phyloP scores from a whole-genome alignment of 2,329 filamentous ascomycete genomes.

The Thelonectria discophora region DNA sequence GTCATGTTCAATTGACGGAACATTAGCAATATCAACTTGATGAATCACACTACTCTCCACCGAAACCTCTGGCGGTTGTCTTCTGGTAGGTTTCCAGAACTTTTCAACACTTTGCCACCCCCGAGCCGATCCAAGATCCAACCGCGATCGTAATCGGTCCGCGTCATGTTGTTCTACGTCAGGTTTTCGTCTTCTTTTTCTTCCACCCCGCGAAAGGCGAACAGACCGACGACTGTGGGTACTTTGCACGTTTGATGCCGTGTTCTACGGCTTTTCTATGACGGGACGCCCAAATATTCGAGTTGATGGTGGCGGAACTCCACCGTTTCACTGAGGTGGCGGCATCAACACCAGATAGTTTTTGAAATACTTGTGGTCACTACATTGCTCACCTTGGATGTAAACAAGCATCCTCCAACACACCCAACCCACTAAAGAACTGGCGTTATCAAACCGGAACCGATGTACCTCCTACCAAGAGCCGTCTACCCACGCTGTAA shows the following conservation, averaged over 20 bases:
- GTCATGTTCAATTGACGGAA: background rate
- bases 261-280: background rate
- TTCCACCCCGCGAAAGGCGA: slow-evolving; percentile 15
- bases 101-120: slow-evolving; percentile 12
- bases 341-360: background rate
- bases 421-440: background rate
- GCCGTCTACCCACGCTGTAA: slow-evolving; percentile 1
- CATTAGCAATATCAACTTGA: background rate
- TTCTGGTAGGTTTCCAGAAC: slow-evolving; percentile 19
- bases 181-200: slow-evolving; percentile 1
- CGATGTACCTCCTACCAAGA: slow-evolving; percentile 18
- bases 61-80: background rate
- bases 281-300: background rate
- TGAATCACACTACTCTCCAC: background rate
- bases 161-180: slow-evolving; percentile 9
- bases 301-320: background rate
- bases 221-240: background rate
- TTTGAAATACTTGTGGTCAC: background rate
- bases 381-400: background rate
- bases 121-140: slow-evolving; percentile 18
- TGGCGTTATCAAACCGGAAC: background rate
- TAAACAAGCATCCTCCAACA: background rate
- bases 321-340: background rate
- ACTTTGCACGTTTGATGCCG: background rate
- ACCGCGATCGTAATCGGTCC: slow-evolving; percentile 13